Base-by-base conservation (phyloP, 805 yeast species). In the Millerozyma acaciae region DNA sequence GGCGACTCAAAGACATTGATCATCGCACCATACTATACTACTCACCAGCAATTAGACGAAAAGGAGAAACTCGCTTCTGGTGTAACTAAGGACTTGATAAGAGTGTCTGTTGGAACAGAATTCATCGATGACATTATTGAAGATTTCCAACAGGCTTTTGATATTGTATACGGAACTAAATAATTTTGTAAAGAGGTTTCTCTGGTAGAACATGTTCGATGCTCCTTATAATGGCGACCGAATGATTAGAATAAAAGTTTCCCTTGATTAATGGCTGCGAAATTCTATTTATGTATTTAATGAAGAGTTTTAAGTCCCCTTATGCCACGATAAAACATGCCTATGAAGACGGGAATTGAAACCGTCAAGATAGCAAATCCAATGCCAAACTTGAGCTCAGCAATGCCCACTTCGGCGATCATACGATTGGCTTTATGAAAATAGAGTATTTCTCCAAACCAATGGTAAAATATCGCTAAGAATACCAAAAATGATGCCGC, bases 1-100 rank as follows among this genome's bases (percentile, higher is more conserved):
- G 98, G 98, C 56, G 98, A 90, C 55, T 80, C 90, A 32, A 93
- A 90, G 70, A 86, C 97, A 28, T 74, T 90, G 56, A 95, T 90
- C 38, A 90, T 90, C 60, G 89, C 96, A 34, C 98, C 98, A 45
- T 89, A 82, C 73, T 87, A 76, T 64, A 93, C 97, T 25, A 90
- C 97, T 16, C 98, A 90, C 64, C 89, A 87, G 59, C 97, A 93
- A 68, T 74, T 90, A 53, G 61, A 68, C 26, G 87, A 84, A 28
- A 84, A 79, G 44, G 97, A 87, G 68, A 86, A 85, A 65, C 36
- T 64, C 26, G 78, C 82, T 9, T 72, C 94, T 31, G 97, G 97
- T 62, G 97, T 90, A 37, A 76, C 93, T 35, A 80, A 83, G 49
- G 96, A 86, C 45, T 74, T 87, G 53, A 78, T 90, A 50, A 81